Evolutionary conservation across 2,329 filamentous ascomycete species (phyloP).

Genomic region (Arthrinium phaeospermum): DNA sequence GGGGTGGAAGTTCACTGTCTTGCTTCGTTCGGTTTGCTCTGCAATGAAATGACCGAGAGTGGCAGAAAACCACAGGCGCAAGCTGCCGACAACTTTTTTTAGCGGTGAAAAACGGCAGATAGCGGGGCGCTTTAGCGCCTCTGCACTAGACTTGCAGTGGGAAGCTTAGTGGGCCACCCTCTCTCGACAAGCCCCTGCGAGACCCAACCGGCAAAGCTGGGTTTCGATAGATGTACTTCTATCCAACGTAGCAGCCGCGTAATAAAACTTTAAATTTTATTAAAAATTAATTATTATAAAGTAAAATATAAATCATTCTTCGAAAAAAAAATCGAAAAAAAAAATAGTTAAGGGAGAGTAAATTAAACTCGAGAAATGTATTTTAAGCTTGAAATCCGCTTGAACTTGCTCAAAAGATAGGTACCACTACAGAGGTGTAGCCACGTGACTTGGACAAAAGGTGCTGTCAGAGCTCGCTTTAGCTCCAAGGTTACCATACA

Average conservation of each 20-base stretch:
- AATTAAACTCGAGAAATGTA: too few relatives aligned
- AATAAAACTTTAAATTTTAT: too few relatives aligned
- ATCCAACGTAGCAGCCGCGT: too few relatives aligned
- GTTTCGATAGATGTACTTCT: too few relatives aligned
- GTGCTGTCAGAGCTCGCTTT: neutral
- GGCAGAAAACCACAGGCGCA: conserved; percentile 5
- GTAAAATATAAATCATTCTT: too few relatives aligned
- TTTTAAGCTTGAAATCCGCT: neutral
- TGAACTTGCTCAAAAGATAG: neutral
- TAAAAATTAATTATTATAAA: too few relatives aligned
- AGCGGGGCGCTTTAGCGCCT: neutral
- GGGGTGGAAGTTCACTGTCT: conserved; percentile 19
- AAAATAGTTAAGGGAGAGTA: too few relatives aligned
- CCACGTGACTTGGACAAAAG: neutral
- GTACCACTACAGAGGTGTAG: neutral
- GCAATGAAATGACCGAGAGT: neutral
- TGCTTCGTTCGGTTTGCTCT: conserved; percentile 1
- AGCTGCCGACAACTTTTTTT: conserved; percentile 47
- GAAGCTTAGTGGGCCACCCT: neutral
- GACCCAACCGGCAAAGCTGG: too few relatives aligned
- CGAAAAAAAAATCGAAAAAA: too few relatives aligned
- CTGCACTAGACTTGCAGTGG: conserved; percentile 1
- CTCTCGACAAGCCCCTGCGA: neutral
- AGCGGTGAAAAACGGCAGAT: conserved; percentile 52
- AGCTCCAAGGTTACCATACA: neutral